phyloP scores from a whole-genome alignment of 768 basidiomycete genomes.

The Tulasnella sp. region DNA sequence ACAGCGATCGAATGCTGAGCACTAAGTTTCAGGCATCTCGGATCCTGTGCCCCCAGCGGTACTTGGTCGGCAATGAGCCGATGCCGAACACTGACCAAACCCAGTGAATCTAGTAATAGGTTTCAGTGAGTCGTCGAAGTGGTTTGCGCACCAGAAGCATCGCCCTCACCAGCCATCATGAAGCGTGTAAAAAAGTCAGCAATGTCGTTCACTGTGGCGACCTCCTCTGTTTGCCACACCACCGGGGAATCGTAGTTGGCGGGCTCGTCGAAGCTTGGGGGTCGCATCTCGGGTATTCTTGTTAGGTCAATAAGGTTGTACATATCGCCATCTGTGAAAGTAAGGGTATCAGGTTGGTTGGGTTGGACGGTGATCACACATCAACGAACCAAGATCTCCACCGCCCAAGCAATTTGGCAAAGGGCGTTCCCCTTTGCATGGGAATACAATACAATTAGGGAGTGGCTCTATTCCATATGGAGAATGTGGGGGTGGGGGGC shows the following conservation, averaged over 20 bases:
- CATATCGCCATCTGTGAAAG: slow-evolving; percentile 12
- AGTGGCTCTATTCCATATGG: slow-evolving; percentile 22
- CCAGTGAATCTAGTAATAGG: slow-evolving; percentile 12
- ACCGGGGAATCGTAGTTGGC: neutral
- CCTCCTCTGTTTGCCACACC: slow-evolving; percentile 8
- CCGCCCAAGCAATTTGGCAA: slow-evolving; percentile 18
- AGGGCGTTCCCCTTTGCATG: slow-evolving; percentile 33
- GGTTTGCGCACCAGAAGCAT: neutral
- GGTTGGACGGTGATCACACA: neutral
- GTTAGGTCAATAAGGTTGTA: slow-evolving; percentile 5
- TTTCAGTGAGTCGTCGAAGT: neutral
- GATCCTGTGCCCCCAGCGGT: slow-evolving; percentile 16
- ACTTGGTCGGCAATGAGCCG: slow-evolving; percentile 21
- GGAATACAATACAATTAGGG: slow-evolving; percentile 62
- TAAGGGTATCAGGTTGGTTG: neutral
- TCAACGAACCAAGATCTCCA: slow-evolving; percentile 18
- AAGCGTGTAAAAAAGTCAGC: slow-evolving; percentile 20
- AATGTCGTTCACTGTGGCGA: slow-evolving; percentile 17
- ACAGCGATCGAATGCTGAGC: slow-evolving; percentile 19
- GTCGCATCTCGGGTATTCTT: neutral
- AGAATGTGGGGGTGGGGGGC: slow-evolving; percentile 30
- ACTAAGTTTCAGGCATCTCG: slow-evolving; percentile 19
- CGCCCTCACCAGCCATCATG: slow-evolving; percentile 16
- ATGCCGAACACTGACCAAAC: slow-evolving; percentile 19
- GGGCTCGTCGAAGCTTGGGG: neutral